Base-by-base conservation (phyloP, 1,139 yeast genomes). In the Debaryomycetaceae sp. region DNA sequence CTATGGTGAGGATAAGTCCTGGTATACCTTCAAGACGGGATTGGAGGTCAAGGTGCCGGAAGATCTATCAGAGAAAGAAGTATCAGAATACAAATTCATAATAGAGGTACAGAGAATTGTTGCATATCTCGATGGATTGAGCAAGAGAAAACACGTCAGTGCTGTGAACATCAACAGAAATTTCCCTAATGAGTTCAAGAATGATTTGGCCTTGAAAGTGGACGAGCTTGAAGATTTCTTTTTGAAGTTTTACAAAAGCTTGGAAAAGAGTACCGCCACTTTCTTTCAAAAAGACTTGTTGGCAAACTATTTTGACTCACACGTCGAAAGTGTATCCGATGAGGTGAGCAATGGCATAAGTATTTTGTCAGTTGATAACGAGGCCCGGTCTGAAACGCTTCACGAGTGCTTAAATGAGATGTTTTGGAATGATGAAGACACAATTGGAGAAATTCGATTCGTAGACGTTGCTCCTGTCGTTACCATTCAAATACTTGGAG, bases 351-450 rank as follows among this genome's bases (percentile, higher is more conserved):
- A 63, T 43, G 65, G 60, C 17, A 46, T 72, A 24, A 54, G 57
- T 6, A 56, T 63, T 5, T 55, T 73, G 36, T 71, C 69, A 27
- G 59, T 73, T 9, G 77, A 73, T 29, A 39, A 52, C n/a, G 77
- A 69, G 13, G 43, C 56, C 6, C 52, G 73, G 34, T 54, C 55
- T n/a, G 20, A 53, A 2, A 57, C 56, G 20, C 51, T 73, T 17
- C 64, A 66, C 44, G 66, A 63, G 38, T 56, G 72, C 0, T 59
- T 74, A 41, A 64, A 66, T 50, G 62, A 57, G 37, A 55, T 73
- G 46, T 69, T 74, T 43, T 72, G 78, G 78, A 52, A 45, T 29
- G 68, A 65, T 38, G 58, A 59, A 34, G 65, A 63, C 27, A 54
- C 51, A 39, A 48, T 68, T 5, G 74, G 74, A 6, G 53, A 52